Evolutionary conservation across 192 early-diverging fungal genomes (phyloP).

Genomic region (Gamsiella multidivaricata): DNA sequence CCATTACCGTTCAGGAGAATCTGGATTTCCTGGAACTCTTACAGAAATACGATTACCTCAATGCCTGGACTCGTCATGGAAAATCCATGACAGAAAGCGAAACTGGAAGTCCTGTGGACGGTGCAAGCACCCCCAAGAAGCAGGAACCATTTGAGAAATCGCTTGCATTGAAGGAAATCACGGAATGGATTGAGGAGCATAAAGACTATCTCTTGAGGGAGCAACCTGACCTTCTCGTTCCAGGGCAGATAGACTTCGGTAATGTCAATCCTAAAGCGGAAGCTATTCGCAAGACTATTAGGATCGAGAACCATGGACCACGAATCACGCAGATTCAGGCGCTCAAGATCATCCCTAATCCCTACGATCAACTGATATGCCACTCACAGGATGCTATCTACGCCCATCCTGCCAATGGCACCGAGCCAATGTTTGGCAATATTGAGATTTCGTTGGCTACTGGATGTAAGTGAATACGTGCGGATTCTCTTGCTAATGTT

Average conservation of each 20-base stretch:
- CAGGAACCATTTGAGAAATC: constrained; percentile 51
- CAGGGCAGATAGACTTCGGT: constrained; percentile 43
- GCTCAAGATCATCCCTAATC: constrained; percentile 40
- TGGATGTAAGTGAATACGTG: constrained; percentile 20
- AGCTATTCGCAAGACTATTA: constrained; percentile 17
- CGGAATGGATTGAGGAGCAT: constrained; percentile 47
- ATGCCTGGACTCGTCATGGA: constrained; percentile 39
- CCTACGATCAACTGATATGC: constrained; percentile 29
- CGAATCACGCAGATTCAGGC: constrained; percentile 35
- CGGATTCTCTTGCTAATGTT: background rate
- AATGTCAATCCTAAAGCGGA: constrained; percentile 44
- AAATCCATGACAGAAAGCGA: constrained; percentile 43
- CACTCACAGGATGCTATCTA: constrained; percentile 22
- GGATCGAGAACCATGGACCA: constrained; percentile 47
- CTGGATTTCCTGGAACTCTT: constrained; percentile 42
- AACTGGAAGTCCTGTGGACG: constrained; percentile 39
- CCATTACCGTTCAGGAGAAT: constrained; percentile 34
- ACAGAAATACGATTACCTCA: constrained; percentile 46
- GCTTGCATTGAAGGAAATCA: constrained; percentile 38
- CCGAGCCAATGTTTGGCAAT: constrained; percentile 51
- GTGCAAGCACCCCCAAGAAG: constrained; percentile 20
- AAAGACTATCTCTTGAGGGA: constrained; percentile 40
- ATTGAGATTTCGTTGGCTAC: constrained; percentile 33
- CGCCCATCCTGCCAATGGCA: constrained; percentile 44
- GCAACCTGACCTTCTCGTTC: constrained; percentile 32